Conservation (phyloP, 176 grass and related monocot genomes). For the Oryza coarctata region DNA sequence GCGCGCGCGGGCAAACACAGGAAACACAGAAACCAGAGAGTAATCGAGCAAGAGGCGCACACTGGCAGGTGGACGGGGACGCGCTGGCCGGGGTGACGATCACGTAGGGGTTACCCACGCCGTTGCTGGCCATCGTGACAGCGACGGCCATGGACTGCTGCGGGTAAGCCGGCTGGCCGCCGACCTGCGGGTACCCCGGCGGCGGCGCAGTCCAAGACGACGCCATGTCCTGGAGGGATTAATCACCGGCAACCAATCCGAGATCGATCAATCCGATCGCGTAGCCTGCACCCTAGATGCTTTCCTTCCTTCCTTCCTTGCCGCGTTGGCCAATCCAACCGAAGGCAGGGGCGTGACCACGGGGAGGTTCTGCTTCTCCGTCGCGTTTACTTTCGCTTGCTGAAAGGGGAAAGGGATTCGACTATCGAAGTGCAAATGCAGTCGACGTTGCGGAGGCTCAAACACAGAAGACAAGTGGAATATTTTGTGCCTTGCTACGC, state of each 20-base stretch:
- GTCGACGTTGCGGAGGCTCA: not conserved
- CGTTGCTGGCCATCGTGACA: slow-evolving; percentile 45
- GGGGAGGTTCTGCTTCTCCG: slow-evolving; percentile 16
- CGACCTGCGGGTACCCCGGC: slow-evolving; percentile 29
- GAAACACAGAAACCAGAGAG: not conserved
- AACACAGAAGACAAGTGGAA: not conserved
- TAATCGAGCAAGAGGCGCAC: slow-evolving; percentile 18
- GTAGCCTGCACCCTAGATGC: slow-evolving; percentile 5
- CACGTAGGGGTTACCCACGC: slow-evolving; percentile 59
- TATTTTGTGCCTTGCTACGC: not conserved
- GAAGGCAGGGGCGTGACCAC: not conserved
- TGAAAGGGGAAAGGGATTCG: not conserved
- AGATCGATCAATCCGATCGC: not conserved
- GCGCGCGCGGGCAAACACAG: not conserved
- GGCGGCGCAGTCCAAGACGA: slow-evolving; percentile 10
- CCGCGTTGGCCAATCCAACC: not conserved
- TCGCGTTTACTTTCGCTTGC: not conserved
- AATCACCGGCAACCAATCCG: not conserved
- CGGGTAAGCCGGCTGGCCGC: slow-evolving; percentile 24
- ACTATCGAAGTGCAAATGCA: not conserved
- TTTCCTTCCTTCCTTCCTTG: not conserved
- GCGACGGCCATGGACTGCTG: slow-evolving; percentile 27
- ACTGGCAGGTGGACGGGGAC: slow-evolving; percentile 39
- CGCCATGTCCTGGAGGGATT: slow-evolving; percentile 17
- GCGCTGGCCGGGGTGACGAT: slow-evolving; percentile 45